Base-by-base conservation (phyloP, 345 rosid species). In the Mangifera indica region DNA sequence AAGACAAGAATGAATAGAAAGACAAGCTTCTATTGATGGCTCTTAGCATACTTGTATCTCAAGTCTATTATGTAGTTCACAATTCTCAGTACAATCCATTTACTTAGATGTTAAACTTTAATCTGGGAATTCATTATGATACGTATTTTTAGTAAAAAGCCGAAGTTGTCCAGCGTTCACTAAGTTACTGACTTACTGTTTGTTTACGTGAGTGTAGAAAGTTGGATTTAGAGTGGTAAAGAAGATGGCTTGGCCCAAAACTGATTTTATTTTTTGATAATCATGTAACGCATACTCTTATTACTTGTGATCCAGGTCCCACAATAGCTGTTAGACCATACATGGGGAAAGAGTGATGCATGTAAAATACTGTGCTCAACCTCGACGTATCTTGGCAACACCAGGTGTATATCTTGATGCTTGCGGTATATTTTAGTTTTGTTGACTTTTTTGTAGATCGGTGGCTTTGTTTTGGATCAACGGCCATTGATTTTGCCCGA, bases 281-380 rank as follows among this genome's bases (percentile, higher is more conserved):
- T 52, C 32, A 29, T 66, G 29, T 53, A 58, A 65, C 58, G 9
- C 60, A 45, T n/a, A 13, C 65, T 42, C 48, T 13, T 54, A 1
- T 71, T 69, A 12, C 67, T 60, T 59, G 53, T 81, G 54, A 75
- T 82, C 51, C 79, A 94, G 97, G 97, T 92, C 40, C 98, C 97
- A 40, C 98, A 92, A 82, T 94, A 73, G 85, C 79, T 94, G 71
- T 80, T 94, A 84, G 97, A 94, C 63, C 68, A 85, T 72, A 84
- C 84, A 86, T 90, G 97, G 98, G 86, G 81, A 71, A 87, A 81
- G 78, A 83, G 90, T 15, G 86, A 89, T 78, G 80, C 84, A 7
- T 94, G 98, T 77, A 94, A 92, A 84, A 90, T 94, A 76, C 75
- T 94, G 14, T 94, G 98, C 98, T 70, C 98, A 94, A 81, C 98